A percentile compares a stretch with the other conserved stretches of the same genome.
Evolutionary conservation across 2,329 filamentous ascomycete species (phyloP).

Genomic region (Leptographium flavum): DNA sequence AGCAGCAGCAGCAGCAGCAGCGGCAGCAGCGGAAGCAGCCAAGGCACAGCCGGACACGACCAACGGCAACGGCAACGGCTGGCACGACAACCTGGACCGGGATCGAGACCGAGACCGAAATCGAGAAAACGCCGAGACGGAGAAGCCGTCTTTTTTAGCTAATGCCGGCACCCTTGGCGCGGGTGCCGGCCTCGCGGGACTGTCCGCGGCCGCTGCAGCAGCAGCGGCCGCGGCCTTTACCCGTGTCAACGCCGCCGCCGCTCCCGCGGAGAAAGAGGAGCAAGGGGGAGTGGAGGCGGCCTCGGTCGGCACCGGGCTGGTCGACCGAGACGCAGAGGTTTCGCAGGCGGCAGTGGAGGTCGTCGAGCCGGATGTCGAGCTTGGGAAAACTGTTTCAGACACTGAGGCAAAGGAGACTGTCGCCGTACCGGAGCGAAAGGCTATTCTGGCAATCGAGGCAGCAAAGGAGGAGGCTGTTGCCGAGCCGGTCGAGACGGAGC

Average conservation of each 20-base stretch:
- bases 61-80: not conserved
- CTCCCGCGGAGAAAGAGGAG: constrained; percentile 24
- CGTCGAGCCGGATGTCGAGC: not conserved
- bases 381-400: not conserved
- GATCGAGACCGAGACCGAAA: not conserved
- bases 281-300: constrained; percentile 7
- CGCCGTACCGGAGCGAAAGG: too few species aligned
- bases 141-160: constrained; percentile 50
- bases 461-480: too few species aligned
- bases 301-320: too few species aligned
- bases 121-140: constrained; percentile 15
- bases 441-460: too few species aligned
- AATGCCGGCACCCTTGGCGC: constrained; percentile 56
- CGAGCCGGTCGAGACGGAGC: too few species aligned
- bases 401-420: not conserved
- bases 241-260: constrained; percentile 31
- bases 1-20: not conserved
- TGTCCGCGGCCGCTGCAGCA: constrained; percentile 47
- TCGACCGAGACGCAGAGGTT: too few species aligned
- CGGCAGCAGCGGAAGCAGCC: not conserved
- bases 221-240: constrained; percentile 22
- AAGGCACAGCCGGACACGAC: not conserved
- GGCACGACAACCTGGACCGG: not conserved
- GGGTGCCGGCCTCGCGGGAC: constrained; percentile 48
- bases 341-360: too few species aligned